These are phyloP conservation scores for Pichia rugopelliculosa DNA, from an alignment of 805 yeast genomes.

Conservation along the genomic window DNA sequence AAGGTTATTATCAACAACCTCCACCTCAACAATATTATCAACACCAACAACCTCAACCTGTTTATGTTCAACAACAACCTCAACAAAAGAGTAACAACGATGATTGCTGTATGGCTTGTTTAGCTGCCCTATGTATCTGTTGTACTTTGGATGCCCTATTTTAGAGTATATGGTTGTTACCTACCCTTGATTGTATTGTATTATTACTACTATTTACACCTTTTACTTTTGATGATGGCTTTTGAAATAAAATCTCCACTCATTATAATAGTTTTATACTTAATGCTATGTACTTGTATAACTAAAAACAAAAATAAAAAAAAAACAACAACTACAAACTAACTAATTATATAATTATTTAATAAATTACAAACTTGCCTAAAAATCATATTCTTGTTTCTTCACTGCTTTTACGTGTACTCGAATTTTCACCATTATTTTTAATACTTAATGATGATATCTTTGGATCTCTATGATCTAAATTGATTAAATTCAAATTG, in stretches of 20 bases:
- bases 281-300: not conserved
- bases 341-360: not conserved
- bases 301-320: too few relatives aligned
- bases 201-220: not conserved
- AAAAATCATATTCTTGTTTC: not conserved
- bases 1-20: slow-evolving; percentile 28
- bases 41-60: slow-evolving; percentile 43
- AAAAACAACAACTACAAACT: too few relatives aligned
- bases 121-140: slow-evolving; percentile 49
- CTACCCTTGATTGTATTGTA: too few relatives aligned
- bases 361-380: too few relatives aligned
- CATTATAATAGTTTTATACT: not conserved
- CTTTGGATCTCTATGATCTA: not conserved
- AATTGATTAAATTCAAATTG: not conserved
- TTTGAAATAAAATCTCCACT: too few relatives aligned
- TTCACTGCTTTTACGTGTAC: not conserved
- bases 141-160: slow-evolving; percentile 47
- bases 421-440: not conserved
- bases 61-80: slow-evolving; percentile 47
- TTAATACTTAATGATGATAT: not conserved
- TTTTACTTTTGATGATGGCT: not conserved
- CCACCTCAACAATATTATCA: slow-evolving; percentile 27
- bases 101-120: slow-evolving; percentile 45
- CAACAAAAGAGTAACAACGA: slow-evolving; percentile 31
- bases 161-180: slow-evolving; percentile 20